Percentiles rank a stretch among this genome's conserved stretches.
Evolutionary conservation across 345 rosid species (phyloP).

Genomic region (Citrus cavaleriei): DNA sequence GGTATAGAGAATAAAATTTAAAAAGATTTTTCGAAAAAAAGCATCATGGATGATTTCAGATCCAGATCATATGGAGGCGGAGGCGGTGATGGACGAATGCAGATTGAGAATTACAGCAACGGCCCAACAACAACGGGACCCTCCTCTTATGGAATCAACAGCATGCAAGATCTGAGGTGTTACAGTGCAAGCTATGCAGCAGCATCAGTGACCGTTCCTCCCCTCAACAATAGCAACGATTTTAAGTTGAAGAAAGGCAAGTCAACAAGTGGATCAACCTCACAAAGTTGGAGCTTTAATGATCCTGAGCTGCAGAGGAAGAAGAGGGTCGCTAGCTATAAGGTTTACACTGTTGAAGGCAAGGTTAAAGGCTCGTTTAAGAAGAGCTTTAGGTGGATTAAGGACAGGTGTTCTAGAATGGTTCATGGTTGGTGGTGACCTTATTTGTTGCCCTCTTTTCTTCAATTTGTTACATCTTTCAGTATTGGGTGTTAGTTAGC

Average conservation of each 20-base stretch:
- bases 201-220: conserved; percentile 25
- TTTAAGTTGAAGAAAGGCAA: conserved; percentile 45
- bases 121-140: conserved; percentile 18
- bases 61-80: conserved; percentile 36
- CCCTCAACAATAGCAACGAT: conserved; percentile 18
- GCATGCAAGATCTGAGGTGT: conserved; percentile 60
- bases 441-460: neutral
- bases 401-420: conserved; percentile 42
- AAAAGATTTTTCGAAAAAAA: neutral
- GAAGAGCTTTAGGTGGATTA: conserved; percentile 68
- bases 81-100: conserved; percentile 38
- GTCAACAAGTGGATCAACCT: conserved; percentile 35
- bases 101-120: conserved; percentile 25
- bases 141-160: conserved; percentile 18
- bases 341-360: conserved; percentile 67
- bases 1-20: neutral
- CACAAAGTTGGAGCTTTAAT: conserved; percentile 51
- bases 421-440: conserved; percentile 36
- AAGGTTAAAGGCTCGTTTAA: conserved; percentile 65
- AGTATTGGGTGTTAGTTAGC: neutral
- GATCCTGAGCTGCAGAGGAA: conserved; percentile 72
- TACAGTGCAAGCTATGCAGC: conserved; percentile 50
- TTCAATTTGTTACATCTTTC: neutral
- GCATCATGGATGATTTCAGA: conserved; percentile 70
- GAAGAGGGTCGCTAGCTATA: conserved; percentile 66